A percentile compares a stretch with the other conserved stretches of the same genome.
phyloP scores from a whole-genome alignment of 306 rosid genomes.

The Gastrolobium bilobum region DNA sequence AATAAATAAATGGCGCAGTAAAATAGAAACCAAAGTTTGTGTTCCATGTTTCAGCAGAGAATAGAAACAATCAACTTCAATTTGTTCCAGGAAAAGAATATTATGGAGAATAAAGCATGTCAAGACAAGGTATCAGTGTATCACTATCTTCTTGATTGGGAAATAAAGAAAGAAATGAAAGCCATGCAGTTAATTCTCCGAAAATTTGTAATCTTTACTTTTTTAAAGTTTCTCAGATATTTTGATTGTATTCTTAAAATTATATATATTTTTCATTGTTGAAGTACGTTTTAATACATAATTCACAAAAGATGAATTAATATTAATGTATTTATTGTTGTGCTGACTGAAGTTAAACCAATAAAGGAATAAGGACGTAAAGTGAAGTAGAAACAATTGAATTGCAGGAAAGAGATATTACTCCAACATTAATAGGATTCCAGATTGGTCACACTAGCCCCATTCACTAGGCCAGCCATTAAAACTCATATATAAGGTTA shows the following conservation, averaged over 20 bases:
- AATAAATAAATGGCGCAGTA: not conserved
- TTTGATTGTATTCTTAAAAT: not conserved
- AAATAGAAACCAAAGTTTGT: slow-evolving; percentile 10
- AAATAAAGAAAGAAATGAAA: not conserved
- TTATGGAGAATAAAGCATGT: not conserved
- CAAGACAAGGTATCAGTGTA: slow-evolving; percentile 14
- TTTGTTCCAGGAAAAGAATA: slow-evolving; percentile 7
- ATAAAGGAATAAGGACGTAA: too few relatives aligned
- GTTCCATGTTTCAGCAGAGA: not conserved
- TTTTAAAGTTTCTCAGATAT: not conserved
- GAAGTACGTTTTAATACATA: not conserved
- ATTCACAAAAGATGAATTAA: not conserved
- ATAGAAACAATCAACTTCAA: slow-evolving; percentile 32
- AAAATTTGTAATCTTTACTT: not conserved
- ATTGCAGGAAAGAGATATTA: too few relatives aligned
- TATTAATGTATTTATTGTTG: not conserved
- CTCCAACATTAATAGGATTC: too few relatives aligned
- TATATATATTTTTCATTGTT: not conserved
- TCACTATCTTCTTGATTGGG: not conserved
- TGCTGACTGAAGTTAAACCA: too few relatives aligned
- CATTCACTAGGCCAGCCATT: too few relatives aligned
- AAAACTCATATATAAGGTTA: too few relatives aligned
- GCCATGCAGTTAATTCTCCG: not conserved
- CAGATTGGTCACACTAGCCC: too few relatives aligned
- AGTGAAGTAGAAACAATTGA: too few relatives aligned